A percentile compares a stretch with the other conserved stretches of the same genome.
Evolutionary conservation across 768 basidiomycete genomes (phyloP).

Genomic region (Roridomyces roridus): DNA sequence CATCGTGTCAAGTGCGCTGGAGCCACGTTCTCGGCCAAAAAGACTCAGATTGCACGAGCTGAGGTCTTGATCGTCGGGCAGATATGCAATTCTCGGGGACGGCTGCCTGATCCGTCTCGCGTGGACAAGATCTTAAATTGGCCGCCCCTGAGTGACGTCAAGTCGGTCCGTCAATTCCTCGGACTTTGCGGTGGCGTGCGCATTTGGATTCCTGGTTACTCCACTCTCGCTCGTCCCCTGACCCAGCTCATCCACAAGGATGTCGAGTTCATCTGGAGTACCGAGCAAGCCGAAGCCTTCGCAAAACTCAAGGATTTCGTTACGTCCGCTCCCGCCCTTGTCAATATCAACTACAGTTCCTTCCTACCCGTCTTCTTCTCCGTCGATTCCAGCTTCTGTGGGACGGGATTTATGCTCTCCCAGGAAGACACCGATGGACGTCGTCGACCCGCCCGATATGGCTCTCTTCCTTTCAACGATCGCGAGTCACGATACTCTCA

Average conservation of each 20-base stretch:
- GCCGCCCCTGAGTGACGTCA: background rate
- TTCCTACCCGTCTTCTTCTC: background rate
- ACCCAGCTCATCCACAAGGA: constrained; percentile 27
- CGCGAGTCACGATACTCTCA: constrained; percentile 41
- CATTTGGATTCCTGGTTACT: background rate
- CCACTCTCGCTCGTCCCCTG: constrained; percentile 25
- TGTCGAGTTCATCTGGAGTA: constrained; percentile 36
- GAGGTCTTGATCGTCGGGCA: constrained; percentile 30
- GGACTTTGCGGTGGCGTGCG: background rate
- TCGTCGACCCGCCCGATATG: constrained; percentile 37
- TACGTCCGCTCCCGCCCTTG: constrained; percentile 30
- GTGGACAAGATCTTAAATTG: constrained; percentile 1
- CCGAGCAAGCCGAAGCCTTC: constrained; percentile 25
- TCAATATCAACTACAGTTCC: constrained; percentile 27
- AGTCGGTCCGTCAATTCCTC: background rate
- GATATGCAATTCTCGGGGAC: constrained; percentile 31
- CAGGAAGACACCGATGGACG: constrained; percentile 27
- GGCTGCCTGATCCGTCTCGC: background rate
- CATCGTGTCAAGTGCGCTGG: constrained; percentile 37
- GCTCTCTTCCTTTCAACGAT: constrained; percentile 40
- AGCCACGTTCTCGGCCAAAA: constrained; percentile 40
- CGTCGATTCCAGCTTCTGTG: background rate
- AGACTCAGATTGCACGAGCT: constrained; percentile 26
- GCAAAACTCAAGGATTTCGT: constrained; percentile 33
- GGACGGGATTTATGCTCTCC: background rate